Base-by-base conservation (phyloP, 768 basidiomycete genomes). In the Lentinus tigrinus region DNA sequence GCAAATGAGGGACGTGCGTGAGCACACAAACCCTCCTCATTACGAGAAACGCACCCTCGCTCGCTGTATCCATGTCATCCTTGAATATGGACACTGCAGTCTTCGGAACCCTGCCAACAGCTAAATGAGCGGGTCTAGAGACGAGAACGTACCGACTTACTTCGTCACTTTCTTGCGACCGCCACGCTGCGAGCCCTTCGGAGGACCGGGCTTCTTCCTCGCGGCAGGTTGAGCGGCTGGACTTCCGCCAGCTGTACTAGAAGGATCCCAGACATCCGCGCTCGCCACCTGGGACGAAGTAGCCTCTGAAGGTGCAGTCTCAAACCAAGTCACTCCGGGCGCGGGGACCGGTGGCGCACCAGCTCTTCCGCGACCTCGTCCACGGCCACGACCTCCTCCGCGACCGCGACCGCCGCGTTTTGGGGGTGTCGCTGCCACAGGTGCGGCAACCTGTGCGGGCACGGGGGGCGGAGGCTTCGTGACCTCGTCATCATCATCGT, bases 401-500 rank as follows among this genome's bases (percentile, higher is more conserved):
- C 74, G 72, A 77, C 79, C 75, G 76, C 81, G 60, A 79, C 73
- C 47, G 36, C 74, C 71, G 61, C 65, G 64, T 56, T 63, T 65
- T 13, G 59, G 56, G 49, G 65, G 52, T 11, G 62, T 56, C 6
- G 66, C 68, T 28, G 65, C 55, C 23, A 51, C 37, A 34, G 49
- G 63, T 34, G 57, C 44, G 8, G 53, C 17, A 11, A 56, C 51
- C 6, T 59, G 60, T 7, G 52, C 36, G 58, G 70, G 60, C 40
- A 67, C 56, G 21, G 70, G 66, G 19, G 72, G 52, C 10, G 63
- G 39, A 10, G 60, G 56, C 28, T 65, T 54, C 37, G 57, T 51
- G 0, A 54, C 47, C 4, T 69, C 78, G 43, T 78, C 72, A 57
- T 81, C 80, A 51, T 87, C 86, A 58, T 89, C 89, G 71, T 92